These are phyloP conservation scores for Brassica hybrid DNA, from an alignment of 441 rosid genomes.

Conservation along the genomic window DNA sequence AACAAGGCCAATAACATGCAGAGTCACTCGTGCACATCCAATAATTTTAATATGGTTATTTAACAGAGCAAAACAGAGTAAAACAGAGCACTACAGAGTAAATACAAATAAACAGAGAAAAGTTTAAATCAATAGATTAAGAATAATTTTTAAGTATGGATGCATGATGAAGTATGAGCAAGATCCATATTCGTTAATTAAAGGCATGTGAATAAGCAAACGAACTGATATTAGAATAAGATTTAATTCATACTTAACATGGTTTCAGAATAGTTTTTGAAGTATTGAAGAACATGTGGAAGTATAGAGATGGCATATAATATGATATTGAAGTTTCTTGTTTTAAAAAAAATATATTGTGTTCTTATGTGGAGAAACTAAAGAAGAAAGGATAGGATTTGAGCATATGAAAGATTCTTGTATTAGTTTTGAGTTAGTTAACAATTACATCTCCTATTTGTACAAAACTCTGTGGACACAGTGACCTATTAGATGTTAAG, in stretches of 20 bases:
- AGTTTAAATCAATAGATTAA: background rate
- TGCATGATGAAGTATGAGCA: background rate
- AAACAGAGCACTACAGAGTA: background rate
- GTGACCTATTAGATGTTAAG: slow-evolving; percentile 19
- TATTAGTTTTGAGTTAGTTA: background rate
- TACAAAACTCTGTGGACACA: slow-evolving; percentile 6
- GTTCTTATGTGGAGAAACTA: background rate
- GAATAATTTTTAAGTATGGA: background rate
- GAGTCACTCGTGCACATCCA: slow-evolving; percentile 8
- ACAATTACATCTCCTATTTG: slow-evolving; percentile 9
- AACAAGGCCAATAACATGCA: slow-evolving; percentile 10
- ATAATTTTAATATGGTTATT: background rate
- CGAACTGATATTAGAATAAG: background rate
- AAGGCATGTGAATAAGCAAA: background rate
- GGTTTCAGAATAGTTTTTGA: too few species aligned
- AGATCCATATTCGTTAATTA: background rate
- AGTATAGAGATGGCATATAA: background rate
- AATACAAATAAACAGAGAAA: background rate
- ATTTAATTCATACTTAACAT: background rate
- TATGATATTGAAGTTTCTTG: background rate
- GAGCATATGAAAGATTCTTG: slow-evolving; percentile 4
- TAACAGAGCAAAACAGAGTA: background rate
- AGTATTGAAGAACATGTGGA: background rate
- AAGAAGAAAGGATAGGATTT: background rate
- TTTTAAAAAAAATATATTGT: background rate